These are phyloP conservation scores for Hondaea fermentalgiana DNA, from an alignment of 108 stramenopile genomes.

Conservation along the genomic window DNA sequence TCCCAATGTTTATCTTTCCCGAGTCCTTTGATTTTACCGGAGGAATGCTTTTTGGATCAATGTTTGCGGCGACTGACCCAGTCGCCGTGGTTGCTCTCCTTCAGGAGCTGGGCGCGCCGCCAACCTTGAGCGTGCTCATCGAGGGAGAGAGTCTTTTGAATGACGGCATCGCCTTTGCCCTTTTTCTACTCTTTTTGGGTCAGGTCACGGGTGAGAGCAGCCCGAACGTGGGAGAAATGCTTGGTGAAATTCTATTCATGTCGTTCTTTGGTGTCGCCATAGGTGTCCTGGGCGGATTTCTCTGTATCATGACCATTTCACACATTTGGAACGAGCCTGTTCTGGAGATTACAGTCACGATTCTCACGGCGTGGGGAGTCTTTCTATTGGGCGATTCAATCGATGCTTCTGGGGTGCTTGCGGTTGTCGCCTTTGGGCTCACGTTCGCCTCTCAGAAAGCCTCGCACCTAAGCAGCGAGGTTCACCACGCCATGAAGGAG, in stretches of 20 bases:
- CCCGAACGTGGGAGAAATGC: neutral
- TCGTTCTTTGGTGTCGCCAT: constrained; percentile 24
- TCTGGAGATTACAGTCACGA: constrained; percentile 29
- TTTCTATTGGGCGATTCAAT: constrained; percentile 28
- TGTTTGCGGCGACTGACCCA: constrained; percentile 15
- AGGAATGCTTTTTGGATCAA: constrained; percentile 40
- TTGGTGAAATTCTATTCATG: constrained; percentile 21
- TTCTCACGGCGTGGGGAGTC: constrained; percentile 10
- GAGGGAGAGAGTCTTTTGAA: constrained; percentile 56
- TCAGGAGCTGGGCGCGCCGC: constrained; percentile 43
- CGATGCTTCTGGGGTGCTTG: constrained; percentile 28
- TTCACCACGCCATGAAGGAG: neutral
- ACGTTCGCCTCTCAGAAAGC: constrained; percentile 27
- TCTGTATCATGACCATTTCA: neutral
- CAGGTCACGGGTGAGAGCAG: neutral
- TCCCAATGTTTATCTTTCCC: constrained; percentile 26
- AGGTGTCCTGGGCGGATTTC: constrained; percentile 1
- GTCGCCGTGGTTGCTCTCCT: constrained; percentile 38
- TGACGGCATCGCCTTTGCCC: constrained; percentile 48
- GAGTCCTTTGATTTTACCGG: constrained; percentile 34
- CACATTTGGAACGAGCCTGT: neutral
- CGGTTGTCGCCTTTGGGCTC: constrained; percentile 14
- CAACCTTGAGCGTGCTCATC: constrained; percentile 40
- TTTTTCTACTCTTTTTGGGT: constrained; percentile 40
- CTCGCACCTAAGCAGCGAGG: neutral